Evolutionary conservation across 1,284 basidiomycete genomes (phyloP).

Genomic region (Ustilago crameri): DNA sequence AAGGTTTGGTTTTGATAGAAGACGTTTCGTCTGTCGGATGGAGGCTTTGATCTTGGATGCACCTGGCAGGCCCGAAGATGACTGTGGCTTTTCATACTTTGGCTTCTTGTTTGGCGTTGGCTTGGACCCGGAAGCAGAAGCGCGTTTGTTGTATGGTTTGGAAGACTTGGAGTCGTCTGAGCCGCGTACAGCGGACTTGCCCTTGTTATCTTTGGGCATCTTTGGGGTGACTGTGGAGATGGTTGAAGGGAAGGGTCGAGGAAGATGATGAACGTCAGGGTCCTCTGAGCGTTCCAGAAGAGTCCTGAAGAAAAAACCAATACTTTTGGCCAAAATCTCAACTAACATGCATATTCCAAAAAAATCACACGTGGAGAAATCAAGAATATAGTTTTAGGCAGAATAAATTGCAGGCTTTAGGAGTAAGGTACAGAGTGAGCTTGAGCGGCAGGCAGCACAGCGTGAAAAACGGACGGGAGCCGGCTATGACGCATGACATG

Average conservation of each 20-base stretch:
- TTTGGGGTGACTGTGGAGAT: neutral
- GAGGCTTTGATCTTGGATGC: conserved; percentile 53
- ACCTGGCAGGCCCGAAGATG: conserved; percentile 25
- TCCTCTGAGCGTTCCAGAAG: neutral
- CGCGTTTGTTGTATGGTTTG: conserved; percentile 23
- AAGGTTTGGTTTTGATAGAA: conserved; percentile 52
- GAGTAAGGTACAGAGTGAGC: neutral
- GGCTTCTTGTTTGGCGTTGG: conserved; percentile 27
- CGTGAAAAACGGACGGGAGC: neutral
- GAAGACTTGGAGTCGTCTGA: neutral
- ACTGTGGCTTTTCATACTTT: conserved; percentile 21
- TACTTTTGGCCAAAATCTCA: neutral
- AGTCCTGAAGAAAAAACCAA: neutral
- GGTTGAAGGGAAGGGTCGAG: neutral
- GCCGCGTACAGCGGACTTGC: conserved; percentile 17
- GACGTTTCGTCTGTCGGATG: conserved; percentile 55
- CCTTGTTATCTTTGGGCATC: conserved; percentile 31
- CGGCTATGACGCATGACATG: neutral
- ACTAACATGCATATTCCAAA: neutral
- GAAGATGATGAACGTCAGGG: neutral
- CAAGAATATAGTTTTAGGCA: neutral
- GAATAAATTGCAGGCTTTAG: neutral
- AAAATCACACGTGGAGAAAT: conserved; percentile 4
- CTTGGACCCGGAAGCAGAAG: conserved; percentile 18
- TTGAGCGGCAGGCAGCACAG: neutral